phyloP scores from a whole-genome alignment of 345 rosid species.

The Reutealis trisperma region DNA sequence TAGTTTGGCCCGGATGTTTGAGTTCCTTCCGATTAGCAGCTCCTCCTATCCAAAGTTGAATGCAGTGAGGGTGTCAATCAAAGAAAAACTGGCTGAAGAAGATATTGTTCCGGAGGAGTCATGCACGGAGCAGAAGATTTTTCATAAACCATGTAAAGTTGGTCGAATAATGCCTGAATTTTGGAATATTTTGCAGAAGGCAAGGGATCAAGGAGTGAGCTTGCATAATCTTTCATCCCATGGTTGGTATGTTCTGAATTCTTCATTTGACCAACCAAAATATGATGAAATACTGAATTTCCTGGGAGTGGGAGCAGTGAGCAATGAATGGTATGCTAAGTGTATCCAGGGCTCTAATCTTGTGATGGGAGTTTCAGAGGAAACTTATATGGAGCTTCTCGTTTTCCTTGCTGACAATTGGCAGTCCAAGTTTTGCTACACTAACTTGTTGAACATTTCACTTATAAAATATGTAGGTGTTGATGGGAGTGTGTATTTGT shows the following conservation, averaged over 20 bases:
- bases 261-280: constrained; percentile 43
- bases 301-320: constrained; percentile 48
- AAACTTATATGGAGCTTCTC: constrained; percentile 50
- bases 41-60: constrained; percentile 42
- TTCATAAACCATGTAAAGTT: constrained; percentile 58
- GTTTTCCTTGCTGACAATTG: constrained; percentile 54
- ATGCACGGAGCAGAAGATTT: constrained; percentile 50
- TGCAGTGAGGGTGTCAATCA: constrained; percentile 46
- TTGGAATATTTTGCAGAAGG: constrained; percentile 54
- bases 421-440: constrained; percentile 35
- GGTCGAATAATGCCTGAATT: constrained; percentile 59
- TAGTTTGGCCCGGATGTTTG: constrained; percentile 49
- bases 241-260: constrained; percentile 45
- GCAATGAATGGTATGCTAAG: constrained; percentile 56
- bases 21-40: constrained; percentile 55
- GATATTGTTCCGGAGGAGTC: constrained; percentile 62
- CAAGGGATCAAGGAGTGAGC: constrained; percentile 49
- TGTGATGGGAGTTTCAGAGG: constrained; percentile 46
- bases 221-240: constrained; percentile 66
- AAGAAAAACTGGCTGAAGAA: constrained; percentile 35
- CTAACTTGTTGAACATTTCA: constrained; percentile 44
- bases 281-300: constrained; percentile 47
- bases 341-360: constrained; percentile 62
- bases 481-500: constrained; percentile 37
- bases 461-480: constrained; percentile 48